Evolutionary conservation across 2,329 filamentous ascomycete genomes (phyloP).

Genomic region (Ophiosphaerella herpotricha): DNA sequence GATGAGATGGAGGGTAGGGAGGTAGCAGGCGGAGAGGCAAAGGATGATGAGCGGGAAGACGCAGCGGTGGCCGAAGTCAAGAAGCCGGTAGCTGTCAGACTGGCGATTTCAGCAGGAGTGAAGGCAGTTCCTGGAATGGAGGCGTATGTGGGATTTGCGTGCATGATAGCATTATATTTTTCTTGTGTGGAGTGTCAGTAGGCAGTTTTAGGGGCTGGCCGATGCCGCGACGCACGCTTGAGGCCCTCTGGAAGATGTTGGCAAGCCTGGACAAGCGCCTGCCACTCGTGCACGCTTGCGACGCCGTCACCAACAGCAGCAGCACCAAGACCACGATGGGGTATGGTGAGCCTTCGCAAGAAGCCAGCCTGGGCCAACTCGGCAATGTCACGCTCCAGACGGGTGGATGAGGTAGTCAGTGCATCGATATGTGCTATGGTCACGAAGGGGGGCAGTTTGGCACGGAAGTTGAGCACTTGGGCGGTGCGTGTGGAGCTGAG

Average conservation of each 20-base stretch:
- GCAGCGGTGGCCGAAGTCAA: conserved; percentile 55
- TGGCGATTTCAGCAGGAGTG: conserved; percentile 55
- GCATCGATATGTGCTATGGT: conserved; percentile 70
- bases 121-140: conserved; percentile 51
- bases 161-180: conserved; percentile 60
- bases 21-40: conserved; percentile 49
- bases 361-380: conserved; percentile 62
- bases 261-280: conserved; percentile 42
- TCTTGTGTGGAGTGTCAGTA: conserved; percentile 26
- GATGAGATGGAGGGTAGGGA: conserved; percentile 63
- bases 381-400: conserved; percentile 69
- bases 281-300: conserved; percentile 58
- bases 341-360: conserved; percentile 67
- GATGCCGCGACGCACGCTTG: conserved; percentile 41
- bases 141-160: conserved; percentile 55
- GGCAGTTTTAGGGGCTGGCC: not conserved
- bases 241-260: conserved; percentile 25
- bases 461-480: conserved; percentile 66
- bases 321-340: conserved; percentile 62
- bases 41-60: conserved; percentile 44
- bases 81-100: conserved; percentile 69
- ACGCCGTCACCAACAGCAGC: conserved; percentile 67
- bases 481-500: conserved; percentile 68
- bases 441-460: conserved; percentile 65
- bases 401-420: conserved; percentile 65